These are phyloP conservation scores for Colletotrichum spinosum DNA, from an alignment of 2,329 filamentous ascomycete species.

Conservation along the genomic window DNA sequence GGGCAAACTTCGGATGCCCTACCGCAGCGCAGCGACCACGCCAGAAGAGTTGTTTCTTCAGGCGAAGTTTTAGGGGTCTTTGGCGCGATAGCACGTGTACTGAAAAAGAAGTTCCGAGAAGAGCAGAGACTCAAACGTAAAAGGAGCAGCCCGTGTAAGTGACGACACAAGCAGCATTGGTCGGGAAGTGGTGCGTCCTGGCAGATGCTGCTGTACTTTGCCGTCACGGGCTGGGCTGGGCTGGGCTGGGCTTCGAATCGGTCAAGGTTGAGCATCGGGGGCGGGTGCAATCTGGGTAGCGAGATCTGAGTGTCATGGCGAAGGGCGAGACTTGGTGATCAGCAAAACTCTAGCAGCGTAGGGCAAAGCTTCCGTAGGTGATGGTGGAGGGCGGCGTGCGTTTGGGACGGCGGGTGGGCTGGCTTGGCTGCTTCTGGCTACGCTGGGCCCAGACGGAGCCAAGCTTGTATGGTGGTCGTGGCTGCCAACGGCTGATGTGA, in stretches of 20 bases:
- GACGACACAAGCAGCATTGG: slow-evolving; percentile 8
- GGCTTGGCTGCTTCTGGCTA: background rate
- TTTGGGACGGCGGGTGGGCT: background rate
- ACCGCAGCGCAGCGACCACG: slow-evolving; percentile 5
- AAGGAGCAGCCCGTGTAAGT: background rate
- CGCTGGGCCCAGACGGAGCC: background rate
- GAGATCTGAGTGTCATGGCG: slow-evolving; percentile 16
- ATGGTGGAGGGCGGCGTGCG: no score
- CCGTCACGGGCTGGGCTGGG: no score
- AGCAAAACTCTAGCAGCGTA: slow-evolving; percentile 19
- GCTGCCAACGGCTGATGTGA: no score
- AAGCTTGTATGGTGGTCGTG: no score
- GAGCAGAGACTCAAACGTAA: no score
- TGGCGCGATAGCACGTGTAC: slow-evolving; percentile 18
- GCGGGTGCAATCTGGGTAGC: slow-evolving; percentile 6
- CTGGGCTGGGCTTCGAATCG: background rate
- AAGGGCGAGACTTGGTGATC: slow-evolving; percentile 11
- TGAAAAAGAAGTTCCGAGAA: slow-evolving; percentile 2
- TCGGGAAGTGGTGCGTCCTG: slow-evolving; percentile 5
- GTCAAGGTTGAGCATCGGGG: background rate
- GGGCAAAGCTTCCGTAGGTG: slow-evolving; percentile 10
- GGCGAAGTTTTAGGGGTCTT: slow-evolving; percentile 20
- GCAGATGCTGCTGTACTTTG: slow-evolving; percentile 1
- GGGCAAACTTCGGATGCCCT: slow-evolving; percentile 30
- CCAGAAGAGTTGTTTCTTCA: background rate